Evolutionary conservation across 2,329 filamentous ascomycete genomes (phyloP), one percentile per base, ranked within the genome.

Genomic region (Chalara sp.): DNA sequence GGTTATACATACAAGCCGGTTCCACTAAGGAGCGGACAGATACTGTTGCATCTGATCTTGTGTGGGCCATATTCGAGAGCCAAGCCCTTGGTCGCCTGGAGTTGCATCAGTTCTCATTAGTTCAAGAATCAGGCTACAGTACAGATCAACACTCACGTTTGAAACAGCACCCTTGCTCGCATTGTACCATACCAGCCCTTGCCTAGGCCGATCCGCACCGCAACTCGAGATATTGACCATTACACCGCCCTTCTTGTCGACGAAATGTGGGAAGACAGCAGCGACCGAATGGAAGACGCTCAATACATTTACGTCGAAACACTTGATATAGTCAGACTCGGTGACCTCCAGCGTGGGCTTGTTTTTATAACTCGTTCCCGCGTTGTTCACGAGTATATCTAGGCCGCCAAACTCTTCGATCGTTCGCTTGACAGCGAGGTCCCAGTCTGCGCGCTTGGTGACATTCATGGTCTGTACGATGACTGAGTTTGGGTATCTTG

Each of bases 321-420:
- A 10, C n/a, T 2, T 62, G 53, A 79, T 72, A 76, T 76, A 81
- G 0, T 68, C 57, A 0, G 68, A 66, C 48, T 80, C 76, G 0
- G 49, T 39, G 70, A 80, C 29, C 10, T 7, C 74, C 0, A 60
- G 64, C 0, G 71, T 76, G 1, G 77, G 71, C 28, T 69, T 68
- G 0, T 76, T 76, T 0, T 70, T 71, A 50, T 81, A 76, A 0
- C 74, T 77, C 49, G 72, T 72, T 1, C 79, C 80, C 5, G 81
- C 79, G 47, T 81, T 82, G 55, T 80, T 80, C 10, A 83, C 62
- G 1, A 83, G 65, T 21, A 83, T 76, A 55, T 83, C 80, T 49
- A 82, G 74, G 7, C 77, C 77, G 53, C 80, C 21, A 43, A 8
- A 43, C 21, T 10, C 6, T 7, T 10, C 7, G 10, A 6, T 6